A percentile compares a stretch with the other conserved stretches of the same genome.
Conservation (phyloP, 305 asterid species). For the Fraxinus floribunda region DNA sequence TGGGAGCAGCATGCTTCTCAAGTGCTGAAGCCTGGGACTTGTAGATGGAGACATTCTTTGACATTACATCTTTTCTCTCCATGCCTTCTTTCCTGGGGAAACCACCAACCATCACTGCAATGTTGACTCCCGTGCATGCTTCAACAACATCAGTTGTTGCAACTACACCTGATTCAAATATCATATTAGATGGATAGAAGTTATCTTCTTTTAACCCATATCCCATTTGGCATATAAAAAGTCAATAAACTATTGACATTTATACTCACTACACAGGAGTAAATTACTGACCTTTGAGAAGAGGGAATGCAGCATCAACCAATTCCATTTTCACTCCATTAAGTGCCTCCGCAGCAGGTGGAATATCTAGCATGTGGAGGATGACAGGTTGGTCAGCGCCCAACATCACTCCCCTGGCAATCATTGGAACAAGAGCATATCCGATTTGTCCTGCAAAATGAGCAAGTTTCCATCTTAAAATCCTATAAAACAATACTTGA, state of each 20-base stretch:
- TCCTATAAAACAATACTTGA: not conserved
- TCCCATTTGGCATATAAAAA: not conserved
- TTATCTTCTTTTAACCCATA: not conserved
- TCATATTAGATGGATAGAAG: not conserved
- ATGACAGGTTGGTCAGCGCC: slow-evolving; percentile 90
- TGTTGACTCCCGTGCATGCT: slow-evolving; percentile 82
- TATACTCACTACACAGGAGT: not conserved
- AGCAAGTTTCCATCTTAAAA: not conserved
- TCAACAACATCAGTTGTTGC: slow-evolving; percentile 87
- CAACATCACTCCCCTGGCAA: slow-evolving; percentile 93
- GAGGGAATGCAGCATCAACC: slow-evolving; percentile 92
- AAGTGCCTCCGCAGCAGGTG: slow-evolving; percentile 89
- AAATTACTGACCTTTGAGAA: slow-evolving; percentile 64
- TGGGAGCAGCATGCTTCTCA: slow-evolving; percentile 86
- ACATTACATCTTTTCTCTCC: slow-evolving; percentile 98
- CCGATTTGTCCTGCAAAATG: slow-evolving; percentile 68
- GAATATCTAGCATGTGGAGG: slow-evolving; percentile 93
- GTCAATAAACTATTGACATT: not conserved
- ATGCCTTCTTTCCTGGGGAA: slow-evolving; percentile 99
- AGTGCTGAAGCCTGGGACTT: slow-evolving; percentile 97
- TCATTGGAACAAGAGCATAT: slow-evolving; percentile 83
- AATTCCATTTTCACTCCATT: slow-evolving; percentile 93
- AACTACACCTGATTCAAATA: slow-evolving; percentile 63
- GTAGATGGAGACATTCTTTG: slow-evolving; percentile 93
- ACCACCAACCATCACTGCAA: slow-evolving; percentile 97